A percentile compares a stretch with the other conserved stretches of the same genome.
Evolutionary conservation across 75 land plant species (phyloP).

Genomic region (Cupressus sempervirens): DNA sequence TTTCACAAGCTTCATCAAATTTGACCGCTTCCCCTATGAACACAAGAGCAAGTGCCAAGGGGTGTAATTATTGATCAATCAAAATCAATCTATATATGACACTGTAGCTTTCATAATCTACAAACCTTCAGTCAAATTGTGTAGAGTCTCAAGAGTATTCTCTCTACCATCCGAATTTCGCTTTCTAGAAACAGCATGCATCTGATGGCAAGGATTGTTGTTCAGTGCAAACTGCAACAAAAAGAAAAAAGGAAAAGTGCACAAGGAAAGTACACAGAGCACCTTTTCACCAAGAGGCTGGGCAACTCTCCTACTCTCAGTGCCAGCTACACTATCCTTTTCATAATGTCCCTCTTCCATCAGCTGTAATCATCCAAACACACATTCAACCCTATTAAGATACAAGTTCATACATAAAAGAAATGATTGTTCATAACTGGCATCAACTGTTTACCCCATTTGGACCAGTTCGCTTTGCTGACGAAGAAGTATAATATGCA

Average conservation of each 20-base stretch:
- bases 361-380: constrained; percentile 19
- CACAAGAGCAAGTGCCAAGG: not conserved
- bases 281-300: constrained; percentile 41
- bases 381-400: not conserved
- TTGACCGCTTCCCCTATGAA: constrained; percentile 25
- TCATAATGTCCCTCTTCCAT: constrained; percentile 35
- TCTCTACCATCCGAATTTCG: constrained; percentile 45
- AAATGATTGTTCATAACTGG: not conserved
- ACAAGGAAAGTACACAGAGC: not conserved
- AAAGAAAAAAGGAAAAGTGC: not conserved
- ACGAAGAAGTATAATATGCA: constrained; percentile 27
- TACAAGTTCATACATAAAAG: not conserved
- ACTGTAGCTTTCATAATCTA: not conserved
- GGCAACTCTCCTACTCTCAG: constrained; percentile 21
- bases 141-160: constrained; percentile 34
- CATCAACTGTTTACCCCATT: constrained; percentile 27
- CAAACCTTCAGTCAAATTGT: constrained; percentile 39
- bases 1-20: constrained; percentile 26
- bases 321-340: constrained; percentile 28
- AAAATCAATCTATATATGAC: not conserved
- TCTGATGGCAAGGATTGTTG: constrained; percentile 14
- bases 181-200: constrained; percentile 31
- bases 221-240: not conserved
- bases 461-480: constrained; percentile 35
- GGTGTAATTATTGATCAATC: not conserved